Conservation (phyloP, 352 stramenopile genomes). For the Phytopythium delawarense region DNA sequence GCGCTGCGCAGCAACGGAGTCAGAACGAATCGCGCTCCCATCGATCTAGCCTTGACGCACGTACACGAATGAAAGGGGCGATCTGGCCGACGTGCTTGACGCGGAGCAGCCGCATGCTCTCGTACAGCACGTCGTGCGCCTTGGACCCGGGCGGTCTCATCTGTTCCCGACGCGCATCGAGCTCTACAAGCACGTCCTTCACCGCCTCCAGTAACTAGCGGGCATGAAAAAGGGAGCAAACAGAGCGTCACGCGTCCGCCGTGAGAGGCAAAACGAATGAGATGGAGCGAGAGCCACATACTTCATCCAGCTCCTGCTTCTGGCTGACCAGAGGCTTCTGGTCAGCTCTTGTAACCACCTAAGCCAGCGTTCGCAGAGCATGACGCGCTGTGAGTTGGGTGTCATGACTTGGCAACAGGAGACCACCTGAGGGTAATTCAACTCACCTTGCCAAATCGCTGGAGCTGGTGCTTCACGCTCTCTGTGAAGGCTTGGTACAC, state of each 20-base stretch:
- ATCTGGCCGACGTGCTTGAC: constrained; percentile 33
- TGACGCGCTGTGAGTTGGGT: background rate
- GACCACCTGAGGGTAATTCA: no score
- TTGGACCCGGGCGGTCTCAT: constrained; percentile 43
- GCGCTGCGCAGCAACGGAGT: constrained; percentile 12
- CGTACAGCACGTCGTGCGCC: constrained; percentile 27
- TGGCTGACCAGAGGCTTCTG: background rate
- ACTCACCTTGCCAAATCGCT: constrained; percentile 20
- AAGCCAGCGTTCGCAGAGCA: background rate
- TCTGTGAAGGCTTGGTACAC: constrained; percentile 33
- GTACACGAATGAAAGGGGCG: constrained; percentile 25
- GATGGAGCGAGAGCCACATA: background rate
- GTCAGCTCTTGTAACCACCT: background rate
- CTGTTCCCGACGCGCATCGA: constrained; percentile 38
- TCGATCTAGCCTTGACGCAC: background rate
- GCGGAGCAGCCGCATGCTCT: constrained; percentile 39
- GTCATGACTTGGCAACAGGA: no score
- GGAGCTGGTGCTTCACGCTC: constrained; percentile 22
- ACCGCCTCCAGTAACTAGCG: constrained; percentile 28
- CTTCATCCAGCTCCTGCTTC: background rate
- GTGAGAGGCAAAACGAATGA: background rate
- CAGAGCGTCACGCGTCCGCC: no score
- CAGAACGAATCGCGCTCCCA: background rate
- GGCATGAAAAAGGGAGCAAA: background rate
- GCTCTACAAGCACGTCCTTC: constrained; percentile 37